Evolutionary conservation across 2,329 filamentous ascomycete species (phyloP).

Genomic region (Colletotrichum lentis): DNA sequence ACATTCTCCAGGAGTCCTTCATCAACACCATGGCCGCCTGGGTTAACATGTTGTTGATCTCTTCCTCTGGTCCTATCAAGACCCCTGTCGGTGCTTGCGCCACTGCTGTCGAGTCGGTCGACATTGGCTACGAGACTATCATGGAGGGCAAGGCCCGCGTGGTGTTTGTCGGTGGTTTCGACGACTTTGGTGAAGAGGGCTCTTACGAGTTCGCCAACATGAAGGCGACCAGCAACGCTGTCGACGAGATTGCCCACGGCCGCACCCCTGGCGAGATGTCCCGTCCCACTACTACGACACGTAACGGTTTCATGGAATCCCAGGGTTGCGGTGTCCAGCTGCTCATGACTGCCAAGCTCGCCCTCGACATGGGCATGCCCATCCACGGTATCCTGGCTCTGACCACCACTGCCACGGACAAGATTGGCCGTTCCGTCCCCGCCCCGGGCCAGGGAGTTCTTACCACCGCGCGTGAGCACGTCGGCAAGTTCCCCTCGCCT

Average conservation of each 20-base stretch:
- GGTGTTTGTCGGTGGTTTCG: conserved; percentile 97
- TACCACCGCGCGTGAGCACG: conserved; percentile 90
- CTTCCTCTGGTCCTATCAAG: conserved; percentile 97
- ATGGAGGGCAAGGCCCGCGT: conserved; percentile 97
- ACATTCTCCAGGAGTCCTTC: conserved; percentile 98
- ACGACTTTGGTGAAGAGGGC: conserved; percentile 98
- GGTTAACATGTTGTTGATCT: conserved; percentile 99
- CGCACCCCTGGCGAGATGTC: conserved; percentile 98
- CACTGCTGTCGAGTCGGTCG: conserved; percentile 94
- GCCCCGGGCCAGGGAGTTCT: conserved; percentile 96
- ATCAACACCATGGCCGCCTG: conserved; percentile 99
- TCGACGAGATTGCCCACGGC: conserved; percentile 94
- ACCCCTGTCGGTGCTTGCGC: conserved; percentile 97
- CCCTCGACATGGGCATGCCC: conserved; percentile 97
- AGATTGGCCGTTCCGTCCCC: conserved; percentile 97
- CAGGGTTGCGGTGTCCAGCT: conserved; percentile 98
- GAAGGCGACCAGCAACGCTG: conserved; percentile 98
- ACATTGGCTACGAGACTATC: conserved; percentile 98
- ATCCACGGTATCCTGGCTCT: conserved; percentile 95
- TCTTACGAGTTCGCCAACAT: conserved; percentile 99
- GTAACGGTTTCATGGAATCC: conserved; percentile 99
- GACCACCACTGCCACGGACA: conserved; percentile 96
- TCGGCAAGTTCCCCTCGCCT: conserved; percentile 92
- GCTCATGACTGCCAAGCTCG: conserved; percentile 96
- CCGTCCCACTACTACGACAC: conserved; percentile 92